phyloP scores from a whole-genome alignment of 2,329 filamentous ascomycete genomes.

The Penicillium brevicompactum region DNA sequence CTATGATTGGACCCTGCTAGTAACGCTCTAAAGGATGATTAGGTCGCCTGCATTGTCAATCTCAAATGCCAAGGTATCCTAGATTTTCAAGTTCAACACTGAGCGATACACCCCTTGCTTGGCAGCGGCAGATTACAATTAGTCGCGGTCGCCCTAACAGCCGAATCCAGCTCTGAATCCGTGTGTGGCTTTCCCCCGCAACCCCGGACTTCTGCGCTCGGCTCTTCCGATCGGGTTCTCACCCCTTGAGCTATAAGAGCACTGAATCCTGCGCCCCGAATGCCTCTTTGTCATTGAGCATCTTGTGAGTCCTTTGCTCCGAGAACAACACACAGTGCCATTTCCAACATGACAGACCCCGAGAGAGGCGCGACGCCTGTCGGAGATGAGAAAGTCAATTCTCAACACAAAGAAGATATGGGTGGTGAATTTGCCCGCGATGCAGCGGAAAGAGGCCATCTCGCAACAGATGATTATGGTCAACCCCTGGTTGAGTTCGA shows the following conservation, averaged over 20 bases:
- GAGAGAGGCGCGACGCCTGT: conserved; percentile 8
- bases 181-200: conserved; percentile 6
- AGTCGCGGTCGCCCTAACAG: not conserved
- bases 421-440: conserved; percentile 29
- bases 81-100: not conserved
- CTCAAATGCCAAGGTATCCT: not conserved
- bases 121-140: conserved; percentile 13
- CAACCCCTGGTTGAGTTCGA: conserved; percentile 58
- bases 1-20: not conserved
- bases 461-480: conserved; percentile 56
- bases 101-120: not conserved
- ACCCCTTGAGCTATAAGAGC: conserved; percentile 6
- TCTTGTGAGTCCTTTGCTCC: not conserved
- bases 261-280: not conserved
- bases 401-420: conserved; percentile 20
- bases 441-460: conserved; percentile 48
- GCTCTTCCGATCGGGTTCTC: not conserved
- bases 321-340: not conserved
- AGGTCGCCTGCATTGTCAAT: not conserved
- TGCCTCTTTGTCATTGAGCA: not conserved
- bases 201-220: not conserved
- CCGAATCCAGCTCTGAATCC: not conserved
- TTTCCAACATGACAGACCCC: conserved; percentile 7
- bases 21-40: not conserved
- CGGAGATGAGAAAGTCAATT: conserved; percentile 25